Evolutionary conservation across 805 yeast genomes (phyloP), one percentile per base, ranked within the genome.

Genomic region (Ogataea kodamae): DNA sequence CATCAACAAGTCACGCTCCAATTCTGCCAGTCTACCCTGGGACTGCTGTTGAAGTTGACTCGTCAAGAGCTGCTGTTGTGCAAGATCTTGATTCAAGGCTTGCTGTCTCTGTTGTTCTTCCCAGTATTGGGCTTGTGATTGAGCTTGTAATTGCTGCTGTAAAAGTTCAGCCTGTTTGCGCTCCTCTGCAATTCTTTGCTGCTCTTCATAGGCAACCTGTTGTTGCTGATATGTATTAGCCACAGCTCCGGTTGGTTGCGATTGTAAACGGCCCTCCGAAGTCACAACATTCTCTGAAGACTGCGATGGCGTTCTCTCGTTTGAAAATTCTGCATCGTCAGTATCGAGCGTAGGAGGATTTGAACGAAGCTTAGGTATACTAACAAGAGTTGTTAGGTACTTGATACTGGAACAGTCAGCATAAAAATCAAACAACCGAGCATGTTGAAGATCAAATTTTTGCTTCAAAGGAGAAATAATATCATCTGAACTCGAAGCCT

Each of bases 401-500:
- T 82, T 81, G 42, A 90, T 76, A 0, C 90, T 76, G 5, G 90
- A 81, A 55, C 96, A 87, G 50, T 89, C 96, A 16, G 90, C 84
- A 62, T 85, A 90, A 48, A 90, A 87, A 48, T 85, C 90, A 52
- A 78, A 76, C 33, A 90, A 62, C 32, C 82, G 65, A 34, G 72
- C 64, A 48, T 78, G 82, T 56, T 87, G 95, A 12, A 80, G 67
- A 45, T 70, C 70, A 52, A 80, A 90, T 33, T 90, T 68, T 22
- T 78, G 78, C 43, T 78, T 68, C 43, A 90, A 67, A 3, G 92
- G 90, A 45, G 72, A 74, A 43, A 90, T 65, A 1, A 87, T 90
- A 5, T 81, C 95, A 13, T 74, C 83, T 18, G 76, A 79, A 38
- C 80, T 78, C 42, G 83, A 73, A 48, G 85, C 70, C 49, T 75